These are phyloP conservation scores for Nicotiana attenuata DNA, from an alignment of 257 asterid genomes.

Conservation along the genomic window DNA sequence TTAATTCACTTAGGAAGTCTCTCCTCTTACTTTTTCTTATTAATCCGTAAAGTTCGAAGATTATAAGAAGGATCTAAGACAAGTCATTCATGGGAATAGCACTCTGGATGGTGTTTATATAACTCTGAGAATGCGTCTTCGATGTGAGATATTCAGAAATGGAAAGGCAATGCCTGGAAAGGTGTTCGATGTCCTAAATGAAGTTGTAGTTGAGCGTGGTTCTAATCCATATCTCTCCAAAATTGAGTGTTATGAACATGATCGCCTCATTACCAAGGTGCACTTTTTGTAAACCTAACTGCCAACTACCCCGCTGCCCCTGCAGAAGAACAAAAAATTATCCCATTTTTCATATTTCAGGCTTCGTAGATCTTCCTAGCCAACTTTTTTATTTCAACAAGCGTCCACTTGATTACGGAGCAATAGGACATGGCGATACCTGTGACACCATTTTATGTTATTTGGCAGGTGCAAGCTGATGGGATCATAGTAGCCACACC, in stretches of 20 bases:
- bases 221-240: conserved; percentile 98
- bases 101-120: conserved; percentile 83
- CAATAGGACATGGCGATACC: background rate
- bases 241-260: conserved; percentile 94
- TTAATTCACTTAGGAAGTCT: background rate
- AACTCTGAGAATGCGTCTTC: conserved; percentile 96
- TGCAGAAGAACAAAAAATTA: conserved; percentile 1
- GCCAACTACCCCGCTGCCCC: background rate
- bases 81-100: conserved; percentile 76
- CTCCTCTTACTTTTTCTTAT: conserved; percentile 17
- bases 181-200: conserved; percentile 89
- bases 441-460: background rate
- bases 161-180: conserved; percentile 93
- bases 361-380: background rate
- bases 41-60: conserved; percentile 57
- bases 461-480: conserved; percentile 90
- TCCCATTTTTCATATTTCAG: background rate
- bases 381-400: background rate
- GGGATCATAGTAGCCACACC: conserved; percentile 99
- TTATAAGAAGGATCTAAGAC: conserved; percentile 77
- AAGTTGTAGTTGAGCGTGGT: conserved; percentile 95
- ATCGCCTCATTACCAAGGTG: conserved; percentile 97
- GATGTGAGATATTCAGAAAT: conserved; percentile 83
- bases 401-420: background rate
- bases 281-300: conserved; percentile 2